Evolutionary conservation across 106 monocot species (phyloP), one percentile per base, ranked within the genome.

Genomic region (Alisma plantagoaquatica): DNA sequence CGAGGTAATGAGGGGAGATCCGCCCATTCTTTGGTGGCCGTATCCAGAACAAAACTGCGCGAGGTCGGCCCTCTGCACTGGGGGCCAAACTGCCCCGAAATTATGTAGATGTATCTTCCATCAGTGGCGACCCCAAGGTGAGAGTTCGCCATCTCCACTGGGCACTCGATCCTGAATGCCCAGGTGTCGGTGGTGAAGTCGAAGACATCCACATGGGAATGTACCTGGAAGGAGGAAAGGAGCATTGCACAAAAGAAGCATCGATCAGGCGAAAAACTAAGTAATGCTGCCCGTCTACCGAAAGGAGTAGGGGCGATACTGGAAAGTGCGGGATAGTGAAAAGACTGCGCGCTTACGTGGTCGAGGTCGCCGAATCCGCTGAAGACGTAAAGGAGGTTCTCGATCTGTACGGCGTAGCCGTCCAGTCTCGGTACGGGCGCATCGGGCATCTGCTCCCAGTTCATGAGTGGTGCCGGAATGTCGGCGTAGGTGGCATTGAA

Each of bases 91-190:
- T 98, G 96, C 18, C 96, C 96, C 41, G 81, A 78, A 30, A 98
- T 71, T 49, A 89, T 69, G 69, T 98, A 98, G 31, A 98, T 85
- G 46, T 74, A 81, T 61, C 84, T 64, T 18, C 96, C 89, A 76
- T 98, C 96, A 29, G 89, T 98, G 33, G 56, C 78, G 80, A 98
- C 82, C 35, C 96, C 96, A 63, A 98, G 53, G 71, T 98, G 96
- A 61, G 96, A 98, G 73, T 89, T 80, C 54, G 96, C 96, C 96
- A 98, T 98, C 59, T 89, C 96, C 64, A 89, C 82, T 21, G 98
- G 98, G 79, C 77, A 78, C 29, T 81, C 78, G 69, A 98, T 76
- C 58, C 73, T 65, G 66, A 59, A 81, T 47, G 79, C 82, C 98
- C 98, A 98, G 31, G 90, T 79, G 70, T 98, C 82, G 54, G 59